phyloP scores from a whole-genome alignment of 179 eudicot species.

The Beta corolliflora region DNA sequence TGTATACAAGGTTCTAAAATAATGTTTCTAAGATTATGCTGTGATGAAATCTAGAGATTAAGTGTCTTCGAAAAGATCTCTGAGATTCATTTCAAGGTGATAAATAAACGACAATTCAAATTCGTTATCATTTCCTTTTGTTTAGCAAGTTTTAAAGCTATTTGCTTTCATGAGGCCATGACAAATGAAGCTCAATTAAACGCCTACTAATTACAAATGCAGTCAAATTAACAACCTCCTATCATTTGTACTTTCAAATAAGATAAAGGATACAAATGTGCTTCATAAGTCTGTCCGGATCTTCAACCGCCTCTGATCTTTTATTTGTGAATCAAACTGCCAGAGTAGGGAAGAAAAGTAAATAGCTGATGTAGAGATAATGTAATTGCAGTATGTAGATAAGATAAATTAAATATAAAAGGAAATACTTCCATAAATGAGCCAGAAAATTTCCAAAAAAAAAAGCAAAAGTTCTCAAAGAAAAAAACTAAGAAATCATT shows the following conservation, averaged over 20 bases:
- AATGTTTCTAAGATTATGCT: neutral
- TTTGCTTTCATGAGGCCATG: neutral
- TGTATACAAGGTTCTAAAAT: neutral
- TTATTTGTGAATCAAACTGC: too few species aligned
- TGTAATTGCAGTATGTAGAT: too few species aligned
- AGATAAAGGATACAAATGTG: constrained; percentile 1
- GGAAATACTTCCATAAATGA: too few species aligned
- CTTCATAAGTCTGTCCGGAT: neutral
- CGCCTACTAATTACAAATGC: neutral
- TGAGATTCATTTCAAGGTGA: neutral
- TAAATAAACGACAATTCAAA: neutral
- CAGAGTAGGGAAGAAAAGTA: too few species aligned
- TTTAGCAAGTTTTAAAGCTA: neutral
- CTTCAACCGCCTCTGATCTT: too few species aligned
- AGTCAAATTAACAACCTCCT: neutral
- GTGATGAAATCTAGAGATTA: neutral
- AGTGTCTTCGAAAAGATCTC: neutral
- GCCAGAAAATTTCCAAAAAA: too few species aligned
- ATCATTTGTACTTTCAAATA: neutral
- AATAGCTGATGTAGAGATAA: too few species aligned
- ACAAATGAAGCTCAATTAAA: neutral
- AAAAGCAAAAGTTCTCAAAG: too few species aligned
- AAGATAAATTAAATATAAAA: too few species aligned
- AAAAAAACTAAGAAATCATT: too few species aligned
- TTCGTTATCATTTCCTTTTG: neutral